phyloP scores from a whole-genome alignment of 805 yeast genomes.

The Helenozyma rhizophorensis region DNA sequence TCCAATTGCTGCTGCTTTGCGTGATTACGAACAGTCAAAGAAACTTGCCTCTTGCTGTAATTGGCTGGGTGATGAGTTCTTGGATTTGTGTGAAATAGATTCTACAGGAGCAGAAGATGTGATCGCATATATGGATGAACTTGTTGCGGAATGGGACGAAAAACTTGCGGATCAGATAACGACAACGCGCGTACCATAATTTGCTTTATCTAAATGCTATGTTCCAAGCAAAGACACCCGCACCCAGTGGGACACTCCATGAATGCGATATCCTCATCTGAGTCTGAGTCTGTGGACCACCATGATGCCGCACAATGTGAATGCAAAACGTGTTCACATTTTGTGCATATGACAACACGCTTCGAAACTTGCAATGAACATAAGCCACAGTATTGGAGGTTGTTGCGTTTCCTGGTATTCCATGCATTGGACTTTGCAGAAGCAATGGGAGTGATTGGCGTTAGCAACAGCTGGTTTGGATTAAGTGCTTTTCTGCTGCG shows the following conservation, averaged over 20 bases:
- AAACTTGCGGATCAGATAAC: conserved; percentile 70
- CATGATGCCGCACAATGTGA: conserved; percentile 74
- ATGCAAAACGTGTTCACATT: conserved; percentile 78
- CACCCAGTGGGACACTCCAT: conserved; percentile 17
- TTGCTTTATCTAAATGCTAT: not conserved
- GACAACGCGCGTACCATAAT: conserved; percentile 34
- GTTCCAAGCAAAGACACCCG: conserved; percentile 13
- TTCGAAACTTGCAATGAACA: conserved; percentile 62
- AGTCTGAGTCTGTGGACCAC: conserved; percentile 8
- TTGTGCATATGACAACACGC: conserved; percentile 60
- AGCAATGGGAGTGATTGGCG: conserved; percentile 22
- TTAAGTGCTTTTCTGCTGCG: conserved; percentile 18
- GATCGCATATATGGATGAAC: conserved; percentile 53
- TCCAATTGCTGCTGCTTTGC: conserved; percentile 54
- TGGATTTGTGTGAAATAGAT: conserved; percentile 55
- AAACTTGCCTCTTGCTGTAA: conserved; percentile 67
- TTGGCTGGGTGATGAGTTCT: conserved; percentile 59
- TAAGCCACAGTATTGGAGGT: conserved; percentile 50
- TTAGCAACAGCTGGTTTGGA: conserved; percentile 19
- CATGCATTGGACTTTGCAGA: conserved; percentile 25
- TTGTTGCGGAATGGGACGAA: conserved; percentile 68
- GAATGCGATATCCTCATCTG: not conserved
- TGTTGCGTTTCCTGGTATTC: conserved; percentile 23
- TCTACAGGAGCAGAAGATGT: conserved; percentile 64
- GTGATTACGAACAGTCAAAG: conserved; percentile 49